Conservation (phyloP, 139 green algal species). For the Tetradesmus lagerheimii region DNA sequence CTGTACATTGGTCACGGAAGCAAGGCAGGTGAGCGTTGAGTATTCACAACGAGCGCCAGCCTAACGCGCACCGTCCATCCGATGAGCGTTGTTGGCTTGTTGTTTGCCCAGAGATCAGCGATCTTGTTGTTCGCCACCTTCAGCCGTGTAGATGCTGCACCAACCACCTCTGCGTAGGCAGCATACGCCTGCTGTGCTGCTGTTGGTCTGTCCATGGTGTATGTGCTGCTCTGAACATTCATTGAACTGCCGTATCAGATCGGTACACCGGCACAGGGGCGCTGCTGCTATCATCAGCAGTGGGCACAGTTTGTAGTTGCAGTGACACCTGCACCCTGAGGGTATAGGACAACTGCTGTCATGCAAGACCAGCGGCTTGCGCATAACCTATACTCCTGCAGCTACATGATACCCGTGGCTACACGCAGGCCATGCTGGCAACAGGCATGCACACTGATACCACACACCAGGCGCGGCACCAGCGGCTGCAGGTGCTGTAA, state of each 20-base stretch:
- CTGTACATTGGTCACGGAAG: neutral
- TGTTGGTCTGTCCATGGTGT: slow-evolving; percentile 1
- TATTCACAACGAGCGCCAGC: neutral
- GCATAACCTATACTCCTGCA: too few relatives aligned
- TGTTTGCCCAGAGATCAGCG: neutral
- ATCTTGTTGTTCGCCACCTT: neutral
- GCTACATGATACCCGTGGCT: too few relatives aligned
- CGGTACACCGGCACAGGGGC: too few relatives aligned
- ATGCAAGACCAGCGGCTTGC: too few relatives aligned
- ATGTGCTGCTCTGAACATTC: neutral
- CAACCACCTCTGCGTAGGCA: neutral
- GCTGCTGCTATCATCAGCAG: too few relatives aligned
- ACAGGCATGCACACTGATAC: too few relatives aligned
- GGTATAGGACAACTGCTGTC: too few relatives aligned
- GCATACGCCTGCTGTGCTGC: neutral
- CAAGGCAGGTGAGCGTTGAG: neutral
- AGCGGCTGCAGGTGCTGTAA: too few relatives aligned
- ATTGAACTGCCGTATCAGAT: neutral
- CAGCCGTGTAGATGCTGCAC: neutral
- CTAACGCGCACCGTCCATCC: neutral
- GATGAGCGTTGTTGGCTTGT: slow-evolving; percentile 13
- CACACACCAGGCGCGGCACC: too few relatives aligned
- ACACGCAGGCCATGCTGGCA: too few relatives aligned
- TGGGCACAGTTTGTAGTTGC: too few relatives aligned
- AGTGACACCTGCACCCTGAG: too few relatives aligned